These are phyloP conservation scores for Alnus rubra DNA, from an alignment of 306 rosid species.

Conservation along the genomic window DNA sequence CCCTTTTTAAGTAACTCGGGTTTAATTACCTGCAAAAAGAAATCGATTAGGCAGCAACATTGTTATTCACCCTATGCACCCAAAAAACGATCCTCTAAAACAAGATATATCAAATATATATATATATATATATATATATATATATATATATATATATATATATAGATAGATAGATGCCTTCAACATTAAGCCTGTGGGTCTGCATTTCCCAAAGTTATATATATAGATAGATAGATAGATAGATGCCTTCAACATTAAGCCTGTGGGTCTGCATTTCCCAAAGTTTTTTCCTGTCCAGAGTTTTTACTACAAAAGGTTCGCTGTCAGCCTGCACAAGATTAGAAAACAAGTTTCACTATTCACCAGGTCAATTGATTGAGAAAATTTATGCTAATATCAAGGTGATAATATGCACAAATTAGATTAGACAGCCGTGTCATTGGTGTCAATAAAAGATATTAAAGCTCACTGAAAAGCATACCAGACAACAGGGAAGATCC, in stretches of 20 bases:
- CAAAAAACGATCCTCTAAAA: constrained; percentile 9
- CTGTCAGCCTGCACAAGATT: constrained; percentile 66
- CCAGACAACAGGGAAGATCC: neutral
- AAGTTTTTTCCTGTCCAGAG: constrained; percentile 79
- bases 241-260: constrained; percentile 35
- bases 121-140: no score
- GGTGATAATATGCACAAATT: constrained; percentile 9
- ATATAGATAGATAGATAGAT: neutral
- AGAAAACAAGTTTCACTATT: constrained; percentile 20
- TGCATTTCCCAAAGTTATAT: no score
- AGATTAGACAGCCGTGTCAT: neutral
- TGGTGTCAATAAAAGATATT: neutral
- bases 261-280: constrained; percentile 99
- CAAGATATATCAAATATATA: neutral
- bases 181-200: no score
- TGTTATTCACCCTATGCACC: neutral
- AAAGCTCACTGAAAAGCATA: neutral
- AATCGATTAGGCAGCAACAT: constrained; percentile 17
- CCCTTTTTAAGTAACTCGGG: constrained; percentile 86
- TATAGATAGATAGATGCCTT: no score
- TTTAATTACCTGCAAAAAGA: constrained; percentile 62
- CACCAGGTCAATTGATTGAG: constrained; percentile 13
- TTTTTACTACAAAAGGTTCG: constrained; percentile 74
- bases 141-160: no score
- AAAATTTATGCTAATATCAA: neutral